phyloP scores from a whole-genome alignment of 306 rosid species.

The Cucurbita ficifolia region DNA sequence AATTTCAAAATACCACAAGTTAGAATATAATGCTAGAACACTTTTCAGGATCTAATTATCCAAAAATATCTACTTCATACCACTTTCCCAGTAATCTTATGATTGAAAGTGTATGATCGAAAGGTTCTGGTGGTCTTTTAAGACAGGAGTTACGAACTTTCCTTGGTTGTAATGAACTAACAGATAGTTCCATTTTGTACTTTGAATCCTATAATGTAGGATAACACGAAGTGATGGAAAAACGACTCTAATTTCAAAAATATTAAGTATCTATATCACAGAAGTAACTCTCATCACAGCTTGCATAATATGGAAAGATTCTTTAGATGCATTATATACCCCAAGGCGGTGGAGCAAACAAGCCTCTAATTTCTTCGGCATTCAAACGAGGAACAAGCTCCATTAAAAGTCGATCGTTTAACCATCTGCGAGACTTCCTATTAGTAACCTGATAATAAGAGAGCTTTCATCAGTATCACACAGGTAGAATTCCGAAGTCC shows the following conservation, averaged over 20 bases:
- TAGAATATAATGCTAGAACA: not conserved
- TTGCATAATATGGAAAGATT: not conserved
- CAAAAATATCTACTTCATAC: not conserved
- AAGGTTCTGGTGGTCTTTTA: not conserved
- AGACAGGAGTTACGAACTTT: not conserved
- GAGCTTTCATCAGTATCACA: not conserved
- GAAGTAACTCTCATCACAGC: not conserved
- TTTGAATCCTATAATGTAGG: not conserved
- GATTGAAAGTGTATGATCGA: not conserved
- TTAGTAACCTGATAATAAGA: constrained; percentile 52
- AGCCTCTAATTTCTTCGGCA: constrained; percentile 83
- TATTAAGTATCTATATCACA: constrained; percentile 22
- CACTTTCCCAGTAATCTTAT: not conserved
- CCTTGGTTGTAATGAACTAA: not conserved
- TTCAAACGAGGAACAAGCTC: constrained; percentile 77
- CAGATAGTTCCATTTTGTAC: not conserved
- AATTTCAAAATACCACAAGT: not conserved
- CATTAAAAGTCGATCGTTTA: constrained; percentile 82
- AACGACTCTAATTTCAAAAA: constrained; percentile 69
- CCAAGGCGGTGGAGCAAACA: constrained; percentile 95
- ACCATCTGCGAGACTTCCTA: constrained; percentile 70
- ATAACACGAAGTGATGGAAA: constrained; percentile 84
- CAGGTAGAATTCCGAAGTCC: not conserved
- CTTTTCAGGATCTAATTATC: not conserved
- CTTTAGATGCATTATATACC: constrained; percentile 26